These are phyloP conservation scores for Puccinia polysora DNA, from an alignment of 1,284 basidiomycete genomes.

Conservation along the genomic window DNA sequence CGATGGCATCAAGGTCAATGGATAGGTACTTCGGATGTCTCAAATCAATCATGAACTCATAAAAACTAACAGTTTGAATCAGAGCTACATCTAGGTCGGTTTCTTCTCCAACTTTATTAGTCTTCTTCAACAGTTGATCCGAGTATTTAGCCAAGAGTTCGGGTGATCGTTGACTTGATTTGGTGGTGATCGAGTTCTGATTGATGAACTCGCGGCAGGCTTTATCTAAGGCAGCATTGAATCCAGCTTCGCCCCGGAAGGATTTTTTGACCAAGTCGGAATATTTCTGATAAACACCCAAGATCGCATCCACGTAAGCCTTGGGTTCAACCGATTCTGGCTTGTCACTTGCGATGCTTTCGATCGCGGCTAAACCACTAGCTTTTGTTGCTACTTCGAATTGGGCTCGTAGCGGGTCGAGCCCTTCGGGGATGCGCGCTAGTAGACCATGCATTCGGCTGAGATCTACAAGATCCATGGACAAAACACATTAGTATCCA, in stretches of 20 bases:
- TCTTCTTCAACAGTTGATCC: slow-evolving; percentile 85
- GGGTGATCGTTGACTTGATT: slow-evolving; percentile 75
- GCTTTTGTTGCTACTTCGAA: slow-evolving; percentile 94
- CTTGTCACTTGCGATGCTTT: slow-evolving; percentile 60
- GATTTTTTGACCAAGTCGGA: slow-evolving; percentile 81
- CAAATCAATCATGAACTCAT: not conserved
- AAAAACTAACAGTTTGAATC: slow-evolving; percentile 72
- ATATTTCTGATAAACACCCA: slow-evolving; percentile 88
- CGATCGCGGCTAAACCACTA: slow-evolving; percentile 75
- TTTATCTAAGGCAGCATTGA: slow-evolving; percentile 85
- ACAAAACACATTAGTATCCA: not conserved
- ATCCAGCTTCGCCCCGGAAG: slow-evolving; percentile 90
- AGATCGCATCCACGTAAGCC: slow-evolving; percentile 84
- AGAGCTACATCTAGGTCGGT: slow-evolving; percentile 81
- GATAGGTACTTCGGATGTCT: too few relatives aligned
- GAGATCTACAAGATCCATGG: slow-evolving; percentile 60
- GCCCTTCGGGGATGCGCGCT: slow-evolving; percentile 78
- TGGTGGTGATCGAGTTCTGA: slow-evolving; percentile 74
- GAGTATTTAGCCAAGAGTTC: slow-evolving; percentile 91
- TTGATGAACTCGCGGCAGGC: slow-evolving; percentile 97
- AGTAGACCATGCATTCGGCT: slow-evolving; percentile 92
- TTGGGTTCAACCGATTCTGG: slow-evolving; percentile 68
- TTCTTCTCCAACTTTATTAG: slow-evolving; percentile 91
- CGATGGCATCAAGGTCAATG: not conserved
- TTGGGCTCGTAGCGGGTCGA: slow-evolving; percentile 83